Conservation (phyloP, 257 asterid species). For the Lycium barbarum region DNA sequence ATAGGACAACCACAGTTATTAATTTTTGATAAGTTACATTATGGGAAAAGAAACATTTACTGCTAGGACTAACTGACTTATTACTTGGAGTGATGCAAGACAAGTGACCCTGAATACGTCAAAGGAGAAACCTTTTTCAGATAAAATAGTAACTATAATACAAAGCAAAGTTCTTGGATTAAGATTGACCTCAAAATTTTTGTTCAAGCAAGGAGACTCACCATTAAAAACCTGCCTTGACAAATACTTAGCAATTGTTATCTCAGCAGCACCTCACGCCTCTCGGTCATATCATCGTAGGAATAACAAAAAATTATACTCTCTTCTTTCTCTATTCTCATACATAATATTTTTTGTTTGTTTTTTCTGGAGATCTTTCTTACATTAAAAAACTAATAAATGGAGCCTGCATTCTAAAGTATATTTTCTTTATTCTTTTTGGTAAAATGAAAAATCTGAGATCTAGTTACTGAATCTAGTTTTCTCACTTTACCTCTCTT, state of each 20-base stretch:
- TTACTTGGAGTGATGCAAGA: slow-evolving; percentile 9
- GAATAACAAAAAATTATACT: not conserved
- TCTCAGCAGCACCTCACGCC: slow-evolving; percentile 8
- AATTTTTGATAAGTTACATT: not conserved
- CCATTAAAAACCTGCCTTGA: slow-evolving; percentile 2
- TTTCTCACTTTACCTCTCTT: slow-evolving; percentile 14
- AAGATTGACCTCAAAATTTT: not conserved
- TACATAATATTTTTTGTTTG: not conserved
- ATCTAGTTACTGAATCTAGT: not conserved
- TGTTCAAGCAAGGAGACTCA: slow-evolving; percentile 18
- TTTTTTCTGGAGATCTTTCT: not conserved
- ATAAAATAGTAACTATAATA: slow-evolving; percentile 4
- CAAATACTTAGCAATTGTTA: not conserved
- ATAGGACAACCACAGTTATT: not conserved
- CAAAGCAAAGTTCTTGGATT: not conserved
- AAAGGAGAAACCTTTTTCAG: not conserved
- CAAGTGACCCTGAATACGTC: not conserved
- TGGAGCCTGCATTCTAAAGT: not conserved
- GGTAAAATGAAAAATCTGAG: not conserved
- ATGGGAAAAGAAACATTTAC: not conserved
- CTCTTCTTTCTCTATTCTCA: not conserved
- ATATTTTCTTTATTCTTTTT: not conserved
- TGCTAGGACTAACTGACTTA: not conserved
- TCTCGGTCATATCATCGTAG: not conserved
- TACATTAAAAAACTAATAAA: not conserved